Evolutionary conservation across 306 rosid species (phyloP).

Genomic region (Rubus parviflorus): DNA sequence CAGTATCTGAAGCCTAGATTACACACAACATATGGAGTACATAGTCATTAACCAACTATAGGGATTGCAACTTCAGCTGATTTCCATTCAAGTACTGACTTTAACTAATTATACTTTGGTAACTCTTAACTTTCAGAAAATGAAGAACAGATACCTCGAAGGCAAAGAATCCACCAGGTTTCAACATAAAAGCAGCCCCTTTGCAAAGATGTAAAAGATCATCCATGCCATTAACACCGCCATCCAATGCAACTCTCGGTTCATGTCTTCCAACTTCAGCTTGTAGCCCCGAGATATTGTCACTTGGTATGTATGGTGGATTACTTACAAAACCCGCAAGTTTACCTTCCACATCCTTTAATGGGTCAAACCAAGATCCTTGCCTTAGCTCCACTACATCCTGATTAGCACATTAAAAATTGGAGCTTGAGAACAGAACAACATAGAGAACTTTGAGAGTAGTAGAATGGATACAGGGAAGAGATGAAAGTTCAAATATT

Average conservation of each 20-base stretch:
- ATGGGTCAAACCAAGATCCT: conserved; percentile 90
- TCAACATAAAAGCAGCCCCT: conserved; percentile 67
- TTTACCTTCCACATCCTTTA: conserved; percentile 61
- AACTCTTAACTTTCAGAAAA: conserved; percentile 7
- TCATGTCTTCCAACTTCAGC: conserved; percentile 90
- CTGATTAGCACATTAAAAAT: conserved; percentile 38
- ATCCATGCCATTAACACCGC: conserved; percentile 67
- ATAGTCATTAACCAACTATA: not conserved
- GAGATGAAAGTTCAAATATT: not conserved
- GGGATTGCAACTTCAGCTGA: not conserved
- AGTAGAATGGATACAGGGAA: not conserved
- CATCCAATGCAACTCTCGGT: conserved; percentile 78
- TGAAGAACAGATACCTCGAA: conserved; percentile 57
- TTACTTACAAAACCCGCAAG: conserved; percentile 80
- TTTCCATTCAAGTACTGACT: not conserved
- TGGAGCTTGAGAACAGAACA: conserved; percentile 16
- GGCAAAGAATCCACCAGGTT: conserved; percentile 84
- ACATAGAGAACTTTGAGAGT: conserved; percentile 10
- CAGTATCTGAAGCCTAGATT: not conserved
- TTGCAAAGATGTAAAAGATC: conserved; percentile 76
- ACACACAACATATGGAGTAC: not conserved
- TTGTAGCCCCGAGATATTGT: conserved; percentile 64
- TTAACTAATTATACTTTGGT: not conserved
- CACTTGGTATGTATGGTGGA: conserved; percentile 89
- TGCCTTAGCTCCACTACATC: conserved; percentile 62